A percentile compares a stretch with the other conserved stretches of the same genome.
These are phyloP conservation scores for Globisporangium megalacanthum DNA, from an alignment of 352 stramenopile species.

Conservation along the genomic window DNA sequence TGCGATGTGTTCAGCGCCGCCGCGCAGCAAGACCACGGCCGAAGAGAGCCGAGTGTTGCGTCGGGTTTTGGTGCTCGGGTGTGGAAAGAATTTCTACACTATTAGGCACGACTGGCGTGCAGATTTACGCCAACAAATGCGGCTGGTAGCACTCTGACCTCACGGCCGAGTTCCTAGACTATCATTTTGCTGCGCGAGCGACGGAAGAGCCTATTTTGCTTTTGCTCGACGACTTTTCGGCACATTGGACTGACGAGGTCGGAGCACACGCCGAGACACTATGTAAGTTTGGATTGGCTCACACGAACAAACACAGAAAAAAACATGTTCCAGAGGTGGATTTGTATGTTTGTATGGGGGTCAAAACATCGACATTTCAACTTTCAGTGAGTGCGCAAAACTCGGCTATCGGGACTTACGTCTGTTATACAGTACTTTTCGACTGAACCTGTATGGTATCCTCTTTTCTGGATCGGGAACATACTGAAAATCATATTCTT, in stretches of 20 bases:
- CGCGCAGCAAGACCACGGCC: not conserved
- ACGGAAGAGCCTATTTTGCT: not conserved
- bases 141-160: not conserved
- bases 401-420: no score
- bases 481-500: no score
- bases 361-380: no score
- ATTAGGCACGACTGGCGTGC: not conserved
- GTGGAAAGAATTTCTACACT: no score
- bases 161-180: not conserved
- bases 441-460: no score
- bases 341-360: no score
- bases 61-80: not conserved
- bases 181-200: not conserved
- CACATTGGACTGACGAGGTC: not conserved
- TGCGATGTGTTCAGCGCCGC: not conserved
- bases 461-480: no score
- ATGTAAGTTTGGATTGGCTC: no score
- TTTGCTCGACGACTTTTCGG: not conserved
- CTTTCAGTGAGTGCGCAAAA: no score
- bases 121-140: conserved; percentile 1
- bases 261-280: not conserved
- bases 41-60: not conserved
- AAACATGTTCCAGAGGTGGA: no score
- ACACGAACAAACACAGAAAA: no score
- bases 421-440: no score